phyloP scores from a whole-genome alignment of 441 rosid species.

The Lepidium campestre region DNA sequence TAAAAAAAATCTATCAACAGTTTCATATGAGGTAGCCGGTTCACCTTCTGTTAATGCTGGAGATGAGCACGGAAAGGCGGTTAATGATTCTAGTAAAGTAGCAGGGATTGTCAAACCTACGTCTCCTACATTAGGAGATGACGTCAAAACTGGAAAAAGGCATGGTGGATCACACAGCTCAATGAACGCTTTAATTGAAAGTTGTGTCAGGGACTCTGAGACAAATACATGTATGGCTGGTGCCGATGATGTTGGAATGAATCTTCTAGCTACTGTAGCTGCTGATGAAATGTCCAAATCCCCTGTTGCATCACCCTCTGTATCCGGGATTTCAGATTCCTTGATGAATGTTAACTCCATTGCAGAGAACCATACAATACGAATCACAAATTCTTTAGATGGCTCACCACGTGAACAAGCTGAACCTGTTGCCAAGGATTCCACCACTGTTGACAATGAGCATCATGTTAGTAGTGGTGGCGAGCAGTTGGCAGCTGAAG shows the following conservation, averaged over 20 bases:
- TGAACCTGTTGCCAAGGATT: conserved; percentile 28
- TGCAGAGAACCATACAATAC: conserved; percentile 32
- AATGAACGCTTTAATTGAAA: conserved; percentile 87
- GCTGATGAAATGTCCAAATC: conserved; percentile 84
- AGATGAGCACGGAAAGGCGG: conserved; percentile 37
- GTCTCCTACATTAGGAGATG: conserved; percentile 44
- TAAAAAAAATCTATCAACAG: conserved; percentile 45
- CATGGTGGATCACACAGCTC: conserved; percentile 62
- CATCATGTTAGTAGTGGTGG: conserved; percentile 26
- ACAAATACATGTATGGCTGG: conserved; percentile 38
- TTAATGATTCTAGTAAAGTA: conserved; percentile 40
- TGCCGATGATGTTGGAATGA: conserved; percentile 95
- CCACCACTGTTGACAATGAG: conserved; percentile 31
- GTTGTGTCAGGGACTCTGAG: conserved; percentile 75
- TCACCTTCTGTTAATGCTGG: conserved; percentile 39
- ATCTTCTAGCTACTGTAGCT: conserved; percentile 94
- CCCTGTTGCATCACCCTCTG: conserved; percentile 45
- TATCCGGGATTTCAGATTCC: conserved; percentile 44
- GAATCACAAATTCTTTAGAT: conserved; percentile 30
- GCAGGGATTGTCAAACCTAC: conserved; percentile 39
- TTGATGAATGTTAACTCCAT: conserved; percentile 33
- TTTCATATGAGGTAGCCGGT: conserved; percentile 50
- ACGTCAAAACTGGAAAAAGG: conserved; percentile 42
- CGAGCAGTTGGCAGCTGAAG: conserved; percentile 23
- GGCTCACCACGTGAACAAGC: conserved; percentile 27